Conservation (phyloP, 78 protist species). For the Polysphondylium violaceum region DNA sequence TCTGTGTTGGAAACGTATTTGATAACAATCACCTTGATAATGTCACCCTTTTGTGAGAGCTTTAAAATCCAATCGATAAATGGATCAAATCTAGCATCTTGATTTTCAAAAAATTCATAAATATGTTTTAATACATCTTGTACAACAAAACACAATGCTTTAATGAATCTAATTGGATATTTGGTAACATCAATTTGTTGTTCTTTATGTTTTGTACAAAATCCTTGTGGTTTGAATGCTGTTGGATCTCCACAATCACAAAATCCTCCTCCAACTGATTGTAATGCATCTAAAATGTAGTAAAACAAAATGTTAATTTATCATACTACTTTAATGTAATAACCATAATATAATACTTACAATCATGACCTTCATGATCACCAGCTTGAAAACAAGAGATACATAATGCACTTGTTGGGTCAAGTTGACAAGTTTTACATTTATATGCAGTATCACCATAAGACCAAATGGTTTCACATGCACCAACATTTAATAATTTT, state of each 20-base stretch:
- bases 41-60: slow-evolving; percentile 59
- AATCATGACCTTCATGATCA: slow-evolving; percentile 93
- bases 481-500: slow-evolving; percentile 48
- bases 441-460: slow-evolving; percentile 88
- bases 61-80: slow-evolving; percentile 65
- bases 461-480: slow-evolving; percentile 88
- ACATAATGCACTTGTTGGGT: slow-evolving; percentile 92
- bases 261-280: slow-evolving; percentile 86
- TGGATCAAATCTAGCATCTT: not conserved
- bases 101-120: slow-evolving; percentile 36
- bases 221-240: slow-evolving; percentile 55
- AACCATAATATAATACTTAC: slow-evolving; percentile 30
- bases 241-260: slow-evolving; percentile 91
- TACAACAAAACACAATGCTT: slow-evolving; percentile 18
- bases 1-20: slow-evolving; percentile 62
- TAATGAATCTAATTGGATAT: slow-evolving; percentile 57
- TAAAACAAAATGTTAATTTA: not conserved
- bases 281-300: slow-evolving; percentile 42
- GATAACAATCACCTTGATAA: slow-evolving; percentile 46
- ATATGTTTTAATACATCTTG: slow-evolving; percentile 54
- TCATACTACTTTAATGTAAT: not conserved
- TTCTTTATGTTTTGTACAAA: slow-evolving; percentile 62
- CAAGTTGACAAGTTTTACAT: slow-evolving; percentile 92
- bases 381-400: slow-evolving; percentile 85
- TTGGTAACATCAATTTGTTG: slow-evolving; percentile 49